phyloP scores from a whole-genome alignment of 2,329 filamentous ascomycete species.

The Amylocarpus encephaloides region DNA sequence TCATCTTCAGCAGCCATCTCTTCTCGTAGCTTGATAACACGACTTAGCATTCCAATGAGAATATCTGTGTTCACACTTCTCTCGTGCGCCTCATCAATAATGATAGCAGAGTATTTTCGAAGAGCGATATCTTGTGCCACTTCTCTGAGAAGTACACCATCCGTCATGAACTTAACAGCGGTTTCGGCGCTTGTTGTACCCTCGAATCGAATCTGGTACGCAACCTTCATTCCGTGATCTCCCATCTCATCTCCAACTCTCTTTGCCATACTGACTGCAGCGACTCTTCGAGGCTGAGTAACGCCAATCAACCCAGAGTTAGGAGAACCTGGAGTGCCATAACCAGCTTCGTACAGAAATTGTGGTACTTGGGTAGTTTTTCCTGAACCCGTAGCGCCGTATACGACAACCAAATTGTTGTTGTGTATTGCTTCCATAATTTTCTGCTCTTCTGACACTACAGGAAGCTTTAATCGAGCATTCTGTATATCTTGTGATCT shows the following conservation, averaged over 20 bases:
- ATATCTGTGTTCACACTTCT: slow-evolving; percentile 97
- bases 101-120: slow-evolving; percentile 83
- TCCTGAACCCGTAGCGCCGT: slow-evolving; percentile 91
- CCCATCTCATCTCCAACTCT: slow-evolving; percentile 84
- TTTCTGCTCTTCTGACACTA: slow-evolving; percentile 91
- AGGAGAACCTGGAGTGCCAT: slow-evolving; percentile 68
- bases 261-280: slow-evolving; percentile 93
- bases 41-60: slow-evolving; percentile 91
- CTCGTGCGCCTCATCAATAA: slow-evolving; percentile 97
- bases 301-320: slow-evolving; percentile 91
- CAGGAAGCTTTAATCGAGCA: slow-evolving; percentile 71
- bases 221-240: slow-evolving; percentile 67
- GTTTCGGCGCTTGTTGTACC: slow-evolving; percentile 74
- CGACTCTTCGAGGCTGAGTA: slow-evolving; percentile 90
- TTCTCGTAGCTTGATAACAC: slow-evolving; percentile 78
- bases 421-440: slow-evolving; percentile 98
- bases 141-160: slow-evolving; percentile 89
- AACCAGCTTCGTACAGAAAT: slow-evolving; percentile 91
- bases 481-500: slow-evolving; percentile 70
- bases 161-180: slow-evolving; percentile 97
- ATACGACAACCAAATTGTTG: slow-evolving; percentile 82
- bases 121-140: slow-evolving; percentile 84
- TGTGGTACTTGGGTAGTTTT: slow-evolving; percentile 98
- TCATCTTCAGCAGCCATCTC: slow-evolving; percentile 68
- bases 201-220: slow-evolving; percentile 94